Evolutionary conservation across 148 eudicot genomes (phyloP).

Genomic region (Chenopodium quinoa): DNA sequence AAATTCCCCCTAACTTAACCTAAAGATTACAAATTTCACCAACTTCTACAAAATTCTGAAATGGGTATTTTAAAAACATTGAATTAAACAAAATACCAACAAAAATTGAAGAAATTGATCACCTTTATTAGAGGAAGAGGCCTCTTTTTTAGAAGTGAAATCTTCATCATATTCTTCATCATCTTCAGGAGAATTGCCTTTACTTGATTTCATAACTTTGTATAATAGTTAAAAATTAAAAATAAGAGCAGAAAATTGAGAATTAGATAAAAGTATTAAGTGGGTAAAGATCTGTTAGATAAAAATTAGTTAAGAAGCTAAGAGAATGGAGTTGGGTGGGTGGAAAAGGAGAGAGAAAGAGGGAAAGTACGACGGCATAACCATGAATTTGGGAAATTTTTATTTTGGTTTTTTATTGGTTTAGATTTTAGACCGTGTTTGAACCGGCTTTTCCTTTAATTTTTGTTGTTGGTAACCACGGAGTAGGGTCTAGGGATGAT

Average conservation of each 20-base stretch:
- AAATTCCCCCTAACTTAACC: background rate
- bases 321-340: no score
- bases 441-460: background rate
- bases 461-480: background rate
- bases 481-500: background rate
- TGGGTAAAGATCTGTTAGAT: conserved; percentile 3
- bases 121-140: conserved; percentile 50
- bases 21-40: background rate
- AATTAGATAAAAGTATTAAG: background rate
- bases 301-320: background rate
- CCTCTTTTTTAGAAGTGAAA: conserved; percentile 43
- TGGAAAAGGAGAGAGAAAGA: no score
- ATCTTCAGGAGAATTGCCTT: conserved; percentile 47
- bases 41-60: background rate
- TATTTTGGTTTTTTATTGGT: background rate
- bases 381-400: background rate
- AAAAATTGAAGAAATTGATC: background rate
- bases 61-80: background rate
- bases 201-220: conserved; percentile 38
- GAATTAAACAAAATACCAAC: background rate
- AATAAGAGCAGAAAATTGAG: background rate
- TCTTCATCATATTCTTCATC: conserved; percentile 66
- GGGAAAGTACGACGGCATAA: no score
- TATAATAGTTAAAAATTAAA: background rate
- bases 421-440: background rate